Conservation (phyloP, 805 yeast genomes). For the Lipomyces starkeyi region DNA sequence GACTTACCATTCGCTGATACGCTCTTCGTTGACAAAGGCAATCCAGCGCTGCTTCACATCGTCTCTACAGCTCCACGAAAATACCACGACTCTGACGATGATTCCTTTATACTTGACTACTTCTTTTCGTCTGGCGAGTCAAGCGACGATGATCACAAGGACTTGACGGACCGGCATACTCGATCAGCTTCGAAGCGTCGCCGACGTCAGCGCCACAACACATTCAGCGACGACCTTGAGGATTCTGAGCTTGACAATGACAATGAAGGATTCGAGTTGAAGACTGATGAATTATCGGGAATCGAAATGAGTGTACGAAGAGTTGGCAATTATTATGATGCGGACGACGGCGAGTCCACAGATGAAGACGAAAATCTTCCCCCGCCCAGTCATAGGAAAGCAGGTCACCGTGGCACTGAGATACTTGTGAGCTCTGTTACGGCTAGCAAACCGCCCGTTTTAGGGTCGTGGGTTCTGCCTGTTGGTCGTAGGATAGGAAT, state of each 20-base stretch:
- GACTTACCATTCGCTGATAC: conserved; percentile 37
- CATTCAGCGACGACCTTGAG: conserved; percentile 33
- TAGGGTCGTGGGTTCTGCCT: conserved; percentile 86
- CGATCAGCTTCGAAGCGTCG: conserved; percentile 16
- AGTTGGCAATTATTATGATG: conserved; percentile 46
- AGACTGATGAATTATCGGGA: conserved; percentile 46
- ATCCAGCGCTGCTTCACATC: conserved; percentile 40
- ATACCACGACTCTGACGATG: conserved; percentile 55
- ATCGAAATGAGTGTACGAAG: conserved; percentile 40
- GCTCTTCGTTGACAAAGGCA: conserved; percentile 40
- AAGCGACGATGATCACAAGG: conserved; percentile 40
- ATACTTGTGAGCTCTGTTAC: conserved; percentile 80
- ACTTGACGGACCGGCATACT: conserved; percentile 22
- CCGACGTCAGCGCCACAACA: conserved; percentile 17
- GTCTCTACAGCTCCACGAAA: conserved; percentile 41
- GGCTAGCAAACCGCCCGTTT: conserved; percentile 87
- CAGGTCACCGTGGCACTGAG: conserved; percentile 86
- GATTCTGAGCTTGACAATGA: conserved; percentile 38
- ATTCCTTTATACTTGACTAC: conserved; percentile 75
- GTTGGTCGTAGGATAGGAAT: conserved; percentile 87
- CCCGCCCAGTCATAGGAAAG: conserved; percentile 62
- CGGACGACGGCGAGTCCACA: conserved; percentile 80
- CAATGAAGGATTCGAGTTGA: conserved; percentile 25
- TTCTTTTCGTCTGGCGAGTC: conserved; percentile 59
- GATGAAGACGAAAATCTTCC: conserved; percentile 91